Conservation (phyloP, 352 stramenopile species). For the Phytophthora nicotianae region DNA sequence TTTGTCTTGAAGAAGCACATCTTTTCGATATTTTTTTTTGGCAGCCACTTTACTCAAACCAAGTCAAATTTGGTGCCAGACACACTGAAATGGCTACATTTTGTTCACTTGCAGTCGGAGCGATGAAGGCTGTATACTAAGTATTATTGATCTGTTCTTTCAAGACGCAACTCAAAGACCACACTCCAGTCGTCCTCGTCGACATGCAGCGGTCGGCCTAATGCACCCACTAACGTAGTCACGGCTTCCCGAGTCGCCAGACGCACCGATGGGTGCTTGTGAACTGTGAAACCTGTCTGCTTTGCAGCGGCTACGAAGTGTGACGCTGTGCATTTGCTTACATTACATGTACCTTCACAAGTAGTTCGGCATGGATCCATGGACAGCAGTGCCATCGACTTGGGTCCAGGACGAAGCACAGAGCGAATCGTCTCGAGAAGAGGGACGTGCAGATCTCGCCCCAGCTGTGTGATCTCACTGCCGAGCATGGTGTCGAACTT, state of each 20-base stretch:
- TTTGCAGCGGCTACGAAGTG: constrained; percentile 51
- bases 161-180: constrained; percentile 54
- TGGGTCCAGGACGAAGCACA: constrained; percentile 33
- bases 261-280: constrained; percentile 45
- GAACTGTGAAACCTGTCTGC: constrained; percentile 43
- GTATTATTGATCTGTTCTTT: constrained; percentile 6
- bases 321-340: constrained; percentile 58
- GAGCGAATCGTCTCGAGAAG: constrained; percentile 49
- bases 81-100: no score
- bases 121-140: no score
- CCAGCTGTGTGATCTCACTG: constrained; percentile 67
- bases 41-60: background rate
- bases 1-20: no score
- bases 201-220: constrained; percentile 44
- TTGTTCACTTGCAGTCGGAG: no score
- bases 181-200: constrained; percentile 62
- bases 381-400: constrained; percentile 51
- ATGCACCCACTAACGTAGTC: constrained; percentile 44
- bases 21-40: constrained; percentile 20
- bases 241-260: constrained; percentile 36
- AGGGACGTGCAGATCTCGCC: constrained; percentile 41
- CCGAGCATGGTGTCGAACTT: constrained; percentile 64
- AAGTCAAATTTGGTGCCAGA: constrained; percentile 1
- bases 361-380: constrained; percentile 53
- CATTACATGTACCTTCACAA: constrained; percentile 47